Evolutionary conservation across 2,329 filamentous ascomycete species (phyloP).

Genomic region (Rhynchosporium agropyri): DNA sequence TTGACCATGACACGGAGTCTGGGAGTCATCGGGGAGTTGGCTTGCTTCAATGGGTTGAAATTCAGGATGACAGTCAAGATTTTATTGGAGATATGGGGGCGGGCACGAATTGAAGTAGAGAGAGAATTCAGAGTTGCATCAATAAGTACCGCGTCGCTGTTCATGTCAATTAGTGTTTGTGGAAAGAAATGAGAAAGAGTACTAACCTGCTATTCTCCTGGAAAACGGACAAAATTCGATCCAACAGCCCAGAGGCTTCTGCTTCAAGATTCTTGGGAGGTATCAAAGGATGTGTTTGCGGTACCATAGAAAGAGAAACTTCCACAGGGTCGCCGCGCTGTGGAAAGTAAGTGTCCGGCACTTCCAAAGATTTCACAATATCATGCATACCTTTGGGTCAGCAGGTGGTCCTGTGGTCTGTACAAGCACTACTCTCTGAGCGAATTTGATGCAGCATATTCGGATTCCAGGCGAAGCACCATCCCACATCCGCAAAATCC

Average conservation of each 20-base stretch:
- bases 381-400: slow-evolving; percentile 74
- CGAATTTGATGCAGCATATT: slow-evolving; percentile 97
- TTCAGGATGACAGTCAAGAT: slow-evolving; percentile 83
- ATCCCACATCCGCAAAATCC: slow-evolving; percentile 89
- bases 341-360: slow-evolving; percentile 27
- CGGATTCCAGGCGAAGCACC: slow-evolving; percentile 72
- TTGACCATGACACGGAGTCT: slow-evolving; percentile 80
- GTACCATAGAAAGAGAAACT: slow-evolving; percentile 83
- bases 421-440: slow-evolving; percentile 87
- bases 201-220: slow-evolving; percentile 84
- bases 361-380: neutral
- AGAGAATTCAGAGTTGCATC: slow-evolving; percentile 91
- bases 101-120: slow-evolving; percentile 77
- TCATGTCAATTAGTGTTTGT: slow-evolving; percentile 44
- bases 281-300: slow-evolving; percentile 79
- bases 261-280: slow-evolving; percentile 83
- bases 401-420: slow-evolving; percentile 83
- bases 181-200: slow-evolving; percentile 21
- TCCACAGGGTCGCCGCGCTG: slow-evolving; percentile 76
- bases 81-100: slow-evolving; percentile 79
- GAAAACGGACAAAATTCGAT: slow-evolving; percentile 81
- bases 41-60: slow-evolving; percentile 88
- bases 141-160: slow-evolving; percentile 81
- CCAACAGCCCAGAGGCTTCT: slow-evolving; percentile 86
- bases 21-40: slow-evolving; percentile 74